Evolutionary conservation across 805 yeast genomes (phyloP).

Genomic region (Zygotorulaspora chibaensis): DNA sequence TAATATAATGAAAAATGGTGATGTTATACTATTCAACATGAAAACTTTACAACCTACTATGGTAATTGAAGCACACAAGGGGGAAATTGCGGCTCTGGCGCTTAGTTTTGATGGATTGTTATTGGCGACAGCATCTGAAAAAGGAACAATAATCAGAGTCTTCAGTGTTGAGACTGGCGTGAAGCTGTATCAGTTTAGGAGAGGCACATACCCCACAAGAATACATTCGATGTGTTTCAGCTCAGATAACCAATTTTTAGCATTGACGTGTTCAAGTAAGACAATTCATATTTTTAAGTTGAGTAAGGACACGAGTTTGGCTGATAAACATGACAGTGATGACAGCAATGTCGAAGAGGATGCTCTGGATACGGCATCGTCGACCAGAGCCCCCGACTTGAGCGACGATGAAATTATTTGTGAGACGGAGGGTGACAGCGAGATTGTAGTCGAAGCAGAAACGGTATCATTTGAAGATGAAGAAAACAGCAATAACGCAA

Average conservation of each 20-base stretch:
- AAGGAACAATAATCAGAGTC: slow-evolving; percentile 73
- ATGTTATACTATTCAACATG: slow-evolving; percentile 64
- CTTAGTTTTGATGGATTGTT: slow-evolving; percentile 61
- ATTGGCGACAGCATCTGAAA: slow-evolving; percentile 70
- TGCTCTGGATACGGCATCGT: slow-evolving; percentile 13
- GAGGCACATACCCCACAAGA: slow-evolving; percentile 80
- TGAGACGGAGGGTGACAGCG: slow-evolving; percentile 6
- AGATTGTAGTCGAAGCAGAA: slow-evolving; percentile 18
- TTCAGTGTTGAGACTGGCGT: slow-evolving; percentile 60
- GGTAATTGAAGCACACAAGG: slow-evolving; percentile 71
- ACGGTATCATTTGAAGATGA: slow-evolving; percentile 15
- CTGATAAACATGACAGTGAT: slow-evolving; percentile 30
- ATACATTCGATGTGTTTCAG: slow-evolving; percentile 77
- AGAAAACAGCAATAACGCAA: slow-evolving; percentile 4
- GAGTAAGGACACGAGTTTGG: slow-evolving; percentile 27
- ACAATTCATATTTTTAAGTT: slow-evolving; percentile 89
- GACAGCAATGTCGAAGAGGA: slow-evolving; percentile 39
- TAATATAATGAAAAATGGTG: slow-evolving; percentile 45
- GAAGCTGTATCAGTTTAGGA: slow-evolving; percentile 62
- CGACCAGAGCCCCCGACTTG: slow-evolving; percentile 2
- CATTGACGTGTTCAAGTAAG: slow-evolving; percentile 85
- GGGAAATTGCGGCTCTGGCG: slow-evolving; percentile 58
- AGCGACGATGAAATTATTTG: slow-evolving; percentile 28
- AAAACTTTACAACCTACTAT: slow-evolving; percentile 57
- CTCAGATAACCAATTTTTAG: slow-evolving; percentile 59